These are phyloP conservation scores for Euphorbia pulcherrima DNA, from an alignment of 345 rosid species.

Conservation along the genomic window DNA sequence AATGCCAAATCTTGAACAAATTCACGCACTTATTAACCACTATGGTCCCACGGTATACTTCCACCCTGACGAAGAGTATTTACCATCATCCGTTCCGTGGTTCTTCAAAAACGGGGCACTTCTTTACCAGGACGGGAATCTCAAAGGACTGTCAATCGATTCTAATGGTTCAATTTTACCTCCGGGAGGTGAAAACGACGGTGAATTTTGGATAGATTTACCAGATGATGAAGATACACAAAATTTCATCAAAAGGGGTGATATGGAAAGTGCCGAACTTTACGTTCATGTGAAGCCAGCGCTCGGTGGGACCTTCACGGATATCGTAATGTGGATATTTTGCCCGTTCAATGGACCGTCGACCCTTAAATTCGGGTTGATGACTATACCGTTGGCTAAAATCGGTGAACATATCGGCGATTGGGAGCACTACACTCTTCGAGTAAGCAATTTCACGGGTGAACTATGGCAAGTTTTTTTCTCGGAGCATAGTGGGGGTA, in stretches of 20 bases:
- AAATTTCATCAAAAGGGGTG: constrained; percentile 45
- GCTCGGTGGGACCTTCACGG: constrained; percentile 84
- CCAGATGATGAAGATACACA: constrained; percentile 57
- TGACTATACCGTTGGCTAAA: constrained; percentile 61
- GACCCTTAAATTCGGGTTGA: constrained; percentile 66
- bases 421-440: constrained; percentile 91
- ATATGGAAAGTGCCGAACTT: constrained; percentile 69
- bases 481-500: constrained; percentile 90
- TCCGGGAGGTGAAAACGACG: constrained; percentile 62
- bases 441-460: constrained; percentile 76
- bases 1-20: constrained; percentile 80
- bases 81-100: constrained; percentile 92
- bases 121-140: constrained; percentile 43
- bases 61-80: constrained; percentile 74
- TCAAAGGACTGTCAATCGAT: constrained; percentile 45
- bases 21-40: constrained; percentile 60
- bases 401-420: constrained; percentile 81
- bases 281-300: constrained; percentile 89
- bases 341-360: constrained; percentile 90
- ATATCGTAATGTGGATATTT: constrained; percentile 85
- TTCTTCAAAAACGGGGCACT: constrained; percentile 84
- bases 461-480: constrained; percentile 73
- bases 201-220: constrained; percentile 74
- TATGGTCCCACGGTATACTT: constrained; percentile 85
- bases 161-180: constrained; percentile 65